A percentile compares a stretch with the other conserved stretches of the same genome.
Evolutionary conservation across 768 basidiomycete genomes (phyloP).

Genomic region (Pleurotus ostreatus): DNA sequence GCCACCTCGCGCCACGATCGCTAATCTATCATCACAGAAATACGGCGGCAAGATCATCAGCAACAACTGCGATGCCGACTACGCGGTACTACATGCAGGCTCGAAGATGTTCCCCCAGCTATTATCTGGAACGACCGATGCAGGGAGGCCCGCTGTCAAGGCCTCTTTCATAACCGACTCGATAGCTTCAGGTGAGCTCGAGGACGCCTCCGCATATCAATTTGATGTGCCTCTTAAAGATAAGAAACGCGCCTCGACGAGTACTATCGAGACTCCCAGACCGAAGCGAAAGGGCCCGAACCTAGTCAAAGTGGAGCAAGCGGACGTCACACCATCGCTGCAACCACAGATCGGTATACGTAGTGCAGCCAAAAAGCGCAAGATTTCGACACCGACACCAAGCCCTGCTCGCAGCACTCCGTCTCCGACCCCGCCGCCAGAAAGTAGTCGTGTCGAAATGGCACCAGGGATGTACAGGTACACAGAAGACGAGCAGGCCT

Average conservation of each 20-base stretch:
- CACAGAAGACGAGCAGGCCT: conserved; percentile 48
- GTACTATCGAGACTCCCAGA: not conserved
- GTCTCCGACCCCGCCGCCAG: conserved; percentile 47
- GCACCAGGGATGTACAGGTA: conserved; percentile 36
- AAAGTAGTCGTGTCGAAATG: conserved; percentile 21
- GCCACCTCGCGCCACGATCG: not conserved
- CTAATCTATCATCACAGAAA: conserved; percentile 37
- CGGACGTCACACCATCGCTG: not conserved
- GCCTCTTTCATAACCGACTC: conserved; percentile 53
- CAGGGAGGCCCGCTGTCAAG: conserved; percentile 44
- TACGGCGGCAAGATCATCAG: conserved; percentile 59
- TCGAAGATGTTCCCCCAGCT: conserved; percentile 46
- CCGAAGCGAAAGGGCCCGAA: not conserved
- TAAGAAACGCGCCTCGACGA: conserved; percentile 6
- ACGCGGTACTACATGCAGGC: conserved; percentile 50
- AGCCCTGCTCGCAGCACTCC: conserved; percentile 7
- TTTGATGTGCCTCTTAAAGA: conserved; percentile 27
- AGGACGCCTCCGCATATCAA: conserved; percentile 42
- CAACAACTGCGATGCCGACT: conserved; percentile 54
- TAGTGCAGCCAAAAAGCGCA: not conserved
- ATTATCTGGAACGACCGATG: conserved; percentile 25
- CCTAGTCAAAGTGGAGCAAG: not conserved
- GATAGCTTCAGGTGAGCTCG: conserved; percentile 34
- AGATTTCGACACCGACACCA: not conserved
- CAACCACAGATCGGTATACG: conserved; percentile 1